A percentile compares a stretch with the other conserved stretches of the same genome.
These are phyloP conservation scores for Candida corydali DNA, from an alignment of 805 yeast species.

Conservation along the genomic window DNA sequence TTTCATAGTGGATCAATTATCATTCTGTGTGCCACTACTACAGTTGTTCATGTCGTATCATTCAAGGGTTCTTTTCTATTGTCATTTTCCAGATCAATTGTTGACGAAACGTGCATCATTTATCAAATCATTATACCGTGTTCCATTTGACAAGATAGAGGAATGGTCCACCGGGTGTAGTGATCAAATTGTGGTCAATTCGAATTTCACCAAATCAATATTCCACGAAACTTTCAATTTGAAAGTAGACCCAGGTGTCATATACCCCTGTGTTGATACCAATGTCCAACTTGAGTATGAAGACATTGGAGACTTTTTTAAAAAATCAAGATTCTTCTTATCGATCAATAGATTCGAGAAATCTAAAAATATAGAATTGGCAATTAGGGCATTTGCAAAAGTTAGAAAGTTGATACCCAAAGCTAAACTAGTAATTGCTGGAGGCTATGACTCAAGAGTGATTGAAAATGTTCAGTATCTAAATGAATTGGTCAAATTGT, in stretches of 20 bases:
- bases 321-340: constrained; percentile 44
- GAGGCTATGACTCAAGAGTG: constrained; percentile 83
- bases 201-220: constrained; percentile 71
- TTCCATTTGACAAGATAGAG: constrained; percentile 82
- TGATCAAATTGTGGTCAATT: constrained; percentile 83
- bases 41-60: constrained; percentile 35
- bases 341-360: constrained; percentile 88
- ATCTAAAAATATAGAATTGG: constrained; percentile 78
- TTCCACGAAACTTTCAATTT: constrained; percentile 61
- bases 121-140: constrained; percentile 62
- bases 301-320: constrained; percentile 34
- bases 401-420: constrained; percentile 26
- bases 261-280: constrained; percentile 76
- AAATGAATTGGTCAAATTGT: constrained; percentile 50
- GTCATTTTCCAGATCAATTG: constrained; percentile 93
- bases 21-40: constrained; percentile 76
- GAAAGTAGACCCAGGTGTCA: constrained; percentile 46
- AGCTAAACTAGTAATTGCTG: constrained; percentile 67
- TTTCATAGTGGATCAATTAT: constrained; percentile 82
- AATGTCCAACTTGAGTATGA: constrained; percentile 19
- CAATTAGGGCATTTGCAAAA: constrained; percentile 61
- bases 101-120: constrained; percentile 43
- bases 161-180: constrained; percentile 73
- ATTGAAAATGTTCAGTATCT: constrained; percentile 73
- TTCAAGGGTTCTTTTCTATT: constrained; percentile 72